Conservation (phyloP, 257 asterid species). For the Thymus mandschuricus region DNA sequence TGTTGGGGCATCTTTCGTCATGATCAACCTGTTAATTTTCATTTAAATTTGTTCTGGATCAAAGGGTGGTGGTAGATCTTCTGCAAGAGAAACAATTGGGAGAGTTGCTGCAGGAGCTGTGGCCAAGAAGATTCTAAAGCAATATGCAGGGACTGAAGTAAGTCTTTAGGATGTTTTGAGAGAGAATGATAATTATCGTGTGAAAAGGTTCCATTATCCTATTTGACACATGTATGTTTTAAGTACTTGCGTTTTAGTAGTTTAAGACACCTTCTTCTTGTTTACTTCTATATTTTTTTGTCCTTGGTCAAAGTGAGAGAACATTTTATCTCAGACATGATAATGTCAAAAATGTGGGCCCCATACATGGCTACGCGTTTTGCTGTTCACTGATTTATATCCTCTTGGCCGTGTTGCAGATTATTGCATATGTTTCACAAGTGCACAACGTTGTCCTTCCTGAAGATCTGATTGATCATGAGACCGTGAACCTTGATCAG, state of each 20-base stretch:
- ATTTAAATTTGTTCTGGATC: conserved; percentile 26
- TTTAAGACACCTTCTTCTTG: background rate
- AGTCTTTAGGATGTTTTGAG: conserved; percentile 28
- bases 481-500: conserved; percentile 75
- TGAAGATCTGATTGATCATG: conserved; percentile 70
- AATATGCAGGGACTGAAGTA: conserved; percentile 80
- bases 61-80: conserved; percentile 99
- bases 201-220: conserved; percentile 1
- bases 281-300: background rate
- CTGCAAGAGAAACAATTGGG: conserved; percentile 99
- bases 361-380: conserved; percentile 21
- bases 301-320: conserved; percentile 19
- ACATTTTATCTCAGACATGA: conserved; percentile 10
- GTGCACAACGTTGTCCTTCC: conserved; percentile 88
- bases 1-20: conserved; percentile 12
- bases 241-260: background rate
- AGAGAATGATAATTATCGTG: conserved; percentile 16
- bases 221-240: conserved; percentile 24
- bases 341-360: conserved; percentile 23
- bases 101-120: conserved; percentile 99
- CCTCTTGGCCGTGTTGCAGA: conserved; percentile 53
- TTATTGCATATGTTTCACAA: conserved; percentile 97
- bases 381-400: conserved; percentile 26
- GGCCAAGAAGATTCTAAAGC: conserved; percentile 89
- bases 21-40: conserved; percentile 25